Evolutionary conservation across 2,329 filamentous ascomycete genomes (phyloP), one percentile per base, ranked within the genome.

Genomic region (Aschersonia sp.): DNA sequence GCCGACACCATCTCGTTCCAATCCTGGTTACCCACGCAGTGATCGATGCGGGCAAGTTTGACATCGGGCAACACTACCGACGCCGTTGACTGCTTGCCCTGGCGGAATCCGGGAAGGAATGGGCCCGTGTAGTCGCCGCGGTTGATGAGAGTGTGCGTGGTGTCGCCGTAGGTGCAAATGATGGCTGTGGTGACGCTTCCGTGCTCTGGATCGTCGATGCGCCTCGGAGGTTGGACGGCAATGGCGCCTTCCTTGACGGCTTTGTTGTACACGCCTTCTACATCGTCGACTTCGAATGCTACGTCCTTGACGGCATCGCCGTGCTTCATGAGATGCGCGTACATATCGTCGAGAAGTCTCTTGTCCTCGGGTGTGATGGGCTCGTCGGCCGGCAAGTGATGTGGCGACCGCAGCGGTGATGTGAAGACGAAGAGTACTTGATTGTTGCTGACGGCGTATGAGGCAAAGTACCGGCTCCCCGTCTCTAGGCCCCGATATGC

Each of bases 21-120:
- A 66, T 88, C 84, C 71, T 96, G 89, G 72, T 97, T 96, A 55
- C 91, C 91, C 56, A 97, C 91, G 66, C 91, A 96, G 74, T 97
- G 91, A 69, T 97, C 91, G 67, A 97, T 89, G 55, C 80, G 80
- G 52, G 77, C 75, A 48, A 95, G 75, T 7, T 71, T 64, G 10
- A 94, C 77, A 1, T 68, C 57, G 0, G 89, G 87, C 29, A 87
- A 69, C 31, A 63, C 44, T 9, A 69, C 55, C 28, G 59, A 64
- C 30, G 63, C 59, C 2, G 65, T 62, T 50, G 62, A 55, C 47
- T 65, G 60, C 44, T 63, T 67, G 41, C 74, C 75, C 5, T 75
- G 64, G 43, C 80, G 78, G 71, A 84, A 97, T 6, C 88, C 88
- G 0, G 91, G 91, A 45, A 96, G 73, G 69, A 97, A 97, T 28